Percentiles rank a stretch among this genome's conserved stretches.
phyloP scores from a whole-genome alignment of 2,329 filamentous ascomycete genomes.

The Ophiostoma perfectum region DNA sequence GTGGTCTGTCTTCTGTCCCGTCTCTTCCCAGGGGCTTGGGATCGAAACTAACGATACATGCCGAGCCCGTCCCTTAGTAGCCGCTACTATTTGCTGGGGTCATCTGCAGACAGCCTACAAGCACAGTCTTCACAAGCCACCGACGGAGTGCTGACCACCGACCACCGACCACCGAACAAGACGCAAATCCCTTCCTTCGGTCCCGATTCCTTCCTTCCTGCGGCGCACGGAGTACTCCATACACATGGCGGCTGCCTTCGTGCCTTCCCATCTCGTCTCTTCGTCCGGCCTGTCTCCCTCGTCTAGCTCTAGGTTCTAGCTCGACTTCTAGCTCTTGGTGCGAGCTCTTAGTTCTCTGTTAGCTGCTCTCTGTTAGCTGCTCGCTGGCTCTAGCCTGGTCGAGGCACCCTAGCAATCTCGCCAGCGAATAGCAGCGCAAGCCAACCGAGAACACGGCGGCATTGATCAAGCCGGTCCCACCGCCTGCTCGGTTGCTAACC shows the following conservation, averaged over 20 bases:
- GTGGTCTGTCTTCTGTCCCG: neutral
- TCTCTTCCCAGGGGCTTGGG: slow-evolving; percentile 33
- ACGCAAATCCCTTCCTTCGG: no score
- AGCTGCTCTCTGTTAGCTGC: no score
- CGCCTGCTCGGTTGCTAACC: neutral
- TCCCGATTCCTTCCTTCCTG: no score
- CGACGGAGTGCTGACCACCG: neutral
- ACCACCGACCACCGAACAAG: no score
- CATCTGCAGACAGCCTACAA: neutral
- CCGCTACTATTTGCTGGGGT: slow-evolving; percentile 29
- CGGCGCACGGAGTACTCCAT: no score
- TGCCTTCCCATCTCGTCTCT: slow-evolving; percentile 16
- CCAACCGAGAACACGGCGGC: slow-evolving; percentile 19
- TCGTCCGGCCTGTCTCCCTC: slow-evolving; percentile 11
- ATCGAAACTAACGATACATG: slow-evolving; percentile 34
- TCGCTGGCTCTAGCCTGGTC: neutral
- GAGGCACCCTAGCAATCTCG: neutral
- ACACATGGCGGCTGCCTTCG: neutral
- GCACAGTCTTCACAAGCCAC: no score
- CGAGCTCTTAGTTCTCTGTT: no score
- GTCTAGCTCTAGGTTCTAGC: neutral
- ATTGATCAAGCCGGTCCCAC: slow-evolving; percentile 24
- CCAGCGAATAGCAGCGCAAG: slow-evolving; percentile 18
- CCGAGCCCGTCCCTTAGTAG: slow-evolving; percentile 33
- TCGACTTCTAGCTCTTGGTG: no score